phyloP scores from a whole-genome alignment of 148 eudicot genomes.

The Linanthus parryae region DNA sequence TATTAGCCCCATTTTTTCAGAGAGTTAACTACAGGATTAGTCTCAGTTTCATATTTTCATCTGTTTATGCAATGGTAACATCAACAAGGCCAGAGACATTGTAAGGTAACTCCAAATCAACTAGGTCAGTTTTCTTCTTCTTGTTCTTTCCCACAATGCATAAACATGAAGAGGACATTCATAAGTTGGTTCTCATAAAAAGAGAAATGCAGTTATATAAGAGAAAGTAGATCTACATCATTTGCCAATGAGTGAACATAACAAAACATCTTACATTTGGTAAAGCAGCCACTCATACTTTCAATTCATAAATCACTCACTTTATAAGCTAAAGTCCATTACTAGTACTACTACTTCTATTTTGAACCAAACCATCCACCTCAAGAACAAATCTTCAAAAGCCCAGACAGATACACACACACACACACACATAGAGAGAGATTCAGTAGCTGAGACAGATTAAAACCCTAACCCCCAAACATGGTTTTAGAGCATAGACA shows the following conservation, averaged over 20 bases:
- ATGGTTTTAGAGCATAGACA: background rate
- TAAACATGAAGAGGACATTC: background rate
- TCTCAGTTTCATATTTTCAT: background rate
- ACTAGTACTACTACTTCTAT: too few relatives aligned
- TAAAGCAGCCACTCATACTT: background rate
- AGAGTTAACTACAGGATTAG: background rate
- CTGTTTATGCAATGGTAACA: background rate
- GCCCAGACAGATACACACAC: too few relatives aligned
- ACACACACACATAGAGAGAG: too few relatives aligned
- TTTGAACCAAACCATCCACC: too few relatives aligned
- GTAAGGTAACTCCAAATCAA: background rate
- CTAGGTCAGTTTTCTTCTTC: background rate
- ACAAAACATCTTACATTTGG: background rate
- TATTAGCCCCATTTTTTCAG: background rate
- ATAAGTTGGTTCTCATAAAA: background rate
- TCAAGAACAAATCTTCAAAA: too few relatives aligned
- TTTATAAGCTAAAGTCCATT: too few relatives aligned
- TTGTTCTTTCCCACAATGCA: background rate
- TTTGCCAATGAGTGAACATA: background rate
- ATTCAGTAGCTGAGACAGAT: too few relatives aligned
- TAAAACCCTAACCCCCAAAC: background rate
- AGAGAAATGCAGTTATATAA: background rate
- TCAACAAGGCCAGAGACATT: background rate
- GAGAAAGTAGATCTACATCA: background rate
- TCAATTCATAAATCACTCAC: too few relatives aligned